Conservation (phyloP, 2,329 filamentous ascomycete species). For the Arthrobotrys megalospora region DNA sequence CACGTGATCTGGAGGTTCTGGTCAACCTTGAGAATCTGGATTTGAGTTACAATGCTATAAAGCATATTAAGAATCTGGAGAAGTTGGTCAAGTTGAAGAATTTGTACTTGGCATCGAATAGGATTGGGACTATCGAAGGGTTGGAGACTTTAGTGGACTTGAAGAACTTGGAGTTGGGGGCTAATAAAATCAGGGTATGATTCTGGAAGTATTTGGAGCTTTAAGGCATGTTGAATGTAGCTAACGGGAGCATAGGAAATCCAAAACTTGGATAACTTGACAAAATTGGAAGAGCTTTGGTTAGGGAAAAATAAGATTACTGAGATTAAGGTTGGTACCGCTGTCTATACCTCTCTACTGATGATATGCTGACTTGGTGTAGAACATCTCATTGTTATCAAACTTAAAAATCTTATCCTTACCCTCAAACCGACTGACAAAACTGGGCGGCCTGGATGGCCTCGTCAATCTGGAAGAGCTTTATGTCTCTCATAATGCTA, state of each 20-base stretch:
- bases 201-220: background rate
- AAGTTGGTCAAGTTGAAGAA: slow-evolving; percentile 81
- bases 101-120: slow-evolving; percentile 94
- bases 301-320: slow-evolving; percentile 97
- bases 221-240: background rate
- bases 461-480: slow-evolving; percentile 87
- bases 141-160: slow-evolving; percentile 82
- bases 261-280: slow-evolving; percentile 83
- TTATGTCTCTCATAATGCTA: slow-evolving; percentile 95
- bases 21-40: slow-evolving; percentile 84
- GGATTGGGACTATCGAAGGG: slow-evolving; percentile 88
- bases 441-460: slow-evolving; percentile 81
- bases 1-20: slow-evolving; percentile 82
- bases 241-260: slow-evolving; percentile 73
- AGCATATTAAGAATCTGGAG: slow-evolving; percentile 81
- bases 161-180: slow-evolving; percentile 88
- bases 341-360: slow-evolving; percentile 10
- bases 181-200: slow-evolving; percentile 83
- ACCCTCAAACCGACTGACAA: slow-evolving; percentile 91
- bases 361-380: slow-evolving; percentile 41
- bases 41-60: slow-evolving; percentile 98
- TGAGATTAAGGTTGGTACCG: slow-evolving; percentile 76
- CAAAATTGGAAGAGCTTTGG: slow-evolving; percentile 89
- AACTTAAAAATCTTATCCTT: slow-evolving; percentile 91
- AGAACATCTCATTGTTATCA: slow-evolving; percentile 79